Conservation (phyloP, 2,329 filamentous ascomycete species). For the Microdochium trichocladiopsis region DNA sequence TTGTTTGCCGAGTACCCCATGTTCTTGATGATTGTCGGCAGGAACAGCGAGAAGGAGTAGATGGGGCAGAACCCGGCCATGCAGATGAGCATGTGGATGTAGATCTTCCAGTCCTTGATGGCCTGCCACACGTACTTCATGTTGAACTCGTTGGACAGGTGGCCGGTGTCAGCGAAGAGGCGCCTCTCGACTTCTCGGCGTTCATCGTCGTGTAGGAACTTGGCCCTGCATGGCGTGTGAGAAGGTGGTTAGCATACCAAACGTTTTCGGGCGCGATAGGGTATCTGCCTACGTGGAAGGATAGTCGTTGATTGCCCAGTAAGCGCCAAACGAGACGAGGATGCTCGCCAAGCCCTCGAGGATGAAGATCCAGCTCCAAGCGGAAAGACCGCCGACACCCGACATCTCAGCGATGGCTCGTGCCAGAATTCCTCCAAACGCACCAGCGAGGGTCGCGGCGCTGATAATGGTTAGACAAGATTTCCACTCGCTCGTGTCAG, state of each 20-base stretch:
- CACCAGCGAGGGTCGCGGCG: constrained; percentile 52
- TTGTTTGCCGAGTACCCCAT: constrained; percentile 41
- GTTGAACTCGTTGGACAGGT: constrained; percentile 49
- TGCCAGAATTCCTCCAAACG: constrained; percentile 55
- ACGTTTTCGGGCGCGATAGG: not conserved
- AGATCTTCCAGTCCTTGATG: constrained; percentile 50
- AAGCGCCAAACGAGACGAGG: constrained; percentile 38
- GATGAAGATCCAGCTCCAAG: constrained; percentile 80
- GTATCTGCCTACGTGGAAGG: constrained; percentile 28
- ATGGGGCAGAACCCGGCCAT: constrained; percentile 52
- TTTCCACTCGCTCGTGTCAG: too few species aligned
- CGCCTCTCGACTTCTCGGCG: constrained; percentile 32
- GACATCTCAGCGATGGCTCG: constrained; percentile 53
- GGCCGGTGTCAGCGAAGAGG: constrained; percentile 33
- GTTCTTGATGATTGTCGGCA: constrained; percentile 51
- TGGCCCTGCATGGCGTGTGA: constrained; percentile 30
- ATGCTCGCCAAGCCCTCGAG: constrained; percentile 50
- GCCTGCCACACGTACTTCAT: constrained; percentile 48
- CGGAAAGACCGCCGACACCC: constrained; percentile 37
- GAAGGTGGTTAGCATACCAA: not conserved
- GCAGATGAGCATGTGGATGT: constrained; percentile 52
- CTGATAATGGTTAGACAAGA: too few species aligned
- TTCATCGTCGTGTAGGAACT: constrained; percentile 38
- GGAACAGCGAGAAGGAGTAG: constrained; percentile 54
- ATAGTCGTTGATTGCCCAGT: constrained; percentile 52